Percentiles rank a stretch among this genome's conserved stretches.
Evolutionary conservation across 2,329 filamentous ascomycete species (phyloP).

Genomic region (Venturia pyrina): DNA sequence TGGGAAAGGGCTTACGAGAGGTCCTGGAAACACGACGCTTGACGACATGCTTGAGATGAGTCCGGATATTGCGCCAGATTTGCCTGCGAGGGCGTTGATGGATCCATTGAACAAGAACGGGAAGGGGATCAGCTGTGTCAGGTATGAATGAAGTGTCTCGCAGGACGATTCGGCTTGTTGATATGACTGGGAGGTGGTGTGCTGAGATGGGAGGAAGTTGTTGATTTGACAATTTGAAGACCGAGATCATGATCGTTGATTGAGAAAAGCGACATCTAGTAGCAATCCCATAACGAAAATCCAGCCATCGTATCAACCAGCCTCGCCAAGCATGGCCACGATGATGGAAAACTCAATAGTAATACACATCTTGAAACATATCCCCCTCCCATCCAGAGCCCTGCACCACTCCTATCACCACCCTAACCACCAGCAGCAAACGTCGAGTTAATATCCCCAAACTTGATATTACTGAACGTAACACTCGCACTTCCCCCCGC

Average conservation of each 20-base stretch:
- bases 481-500: conserved; percentile 25
- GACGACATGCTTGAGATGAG: conserved; percentile 2
- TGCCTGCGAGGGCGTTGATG: not conserved
- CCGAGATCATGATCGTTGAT: no score
- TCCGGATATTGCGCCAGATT: not conserved
- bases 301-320: no score
- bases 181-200: no score
- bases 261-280: no score
- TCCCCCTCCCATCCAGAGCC: no score
- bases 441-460: conserved; percentile 30
- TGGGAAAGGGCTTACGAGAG: not conserved
- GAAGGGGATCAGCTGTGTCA: conserved; percentile 1
- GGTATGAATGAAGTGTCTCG: not conserved
- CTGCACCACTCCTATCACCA: not conserved
- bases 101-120: conserved; percentile 6
- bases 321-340: no score
- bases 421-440: conserved; percentile 15
- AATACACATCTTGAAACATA: no score
- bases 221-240: no score
- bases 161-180: no score
- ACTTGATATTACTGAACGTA: conserved; percentile 31
- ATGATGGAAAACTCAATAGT: no score
- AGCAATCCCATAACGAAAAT: no score
- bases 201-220: no score
- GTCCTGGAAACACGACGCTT: not conserved